Base-by-base conservation (phyloP, 495 filamentous ascomycete species). In the Xylaria acuta region DNA sequence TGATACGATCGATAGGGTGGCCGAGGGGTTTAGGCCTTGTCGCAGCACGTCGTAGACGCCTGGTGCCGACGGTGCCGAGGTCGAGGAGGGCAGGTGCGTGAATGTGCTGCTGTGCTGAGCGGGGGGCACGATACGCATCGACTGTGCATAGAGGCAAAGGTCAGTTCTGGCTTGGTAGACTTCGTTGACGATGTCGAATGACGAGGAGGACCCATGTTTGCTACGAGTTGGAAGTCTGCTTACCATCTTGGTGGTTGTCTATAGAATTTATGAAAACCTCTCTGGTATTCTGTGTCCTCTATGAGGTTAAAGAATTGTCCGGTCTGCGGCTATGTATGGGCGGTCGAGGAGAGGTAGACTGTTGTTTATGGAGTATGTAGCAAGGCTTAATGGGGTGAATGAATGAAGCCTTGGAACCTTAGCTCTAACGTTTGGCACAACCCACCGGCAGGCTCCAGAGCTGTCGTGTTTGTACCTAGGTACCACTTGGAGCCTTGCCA, bases 1-100 rank as follows among this genome's bases (percentile, higher is more conserved):
- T 20, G 85, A 78, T 69, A 83, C 78, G 78, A 86, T 83, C 66
- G 80, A 75, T 68, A 80, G 78, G 18, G 82, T 79, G n/a, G 86
- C 77, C 41, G 84, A 84, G 1, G 84, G 84, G 53, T 88, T 90
- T 75, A 96, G 86, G 81, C 93, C 93, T 62, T 90, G 85, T 80
- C 95, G 94, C 72, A 98, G 92, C 22, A 91, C 94, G 84, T 98
- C 95, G 85, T 93, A 95, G 73, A 98, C 84, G 74, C 95, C 94
- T 1, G 94, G 94, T 67, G 94, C 95, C 25, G 94, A 97, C 72
- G 95, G 95, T 41, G 95, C 95, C 78, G 87, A 88, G 75, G 85
- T 86, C 70, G 85, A 86, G 71, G 80, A 77, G 20, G 83, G 79
- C 77, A 84, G 76, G 80, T 89, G 89, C 80, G 87, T 88, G 81